These are phyloP conservation scores for Lactuca sativa DNA, from an alignment of 129 eudicot species.

Conservation along the genomic window DNA sequence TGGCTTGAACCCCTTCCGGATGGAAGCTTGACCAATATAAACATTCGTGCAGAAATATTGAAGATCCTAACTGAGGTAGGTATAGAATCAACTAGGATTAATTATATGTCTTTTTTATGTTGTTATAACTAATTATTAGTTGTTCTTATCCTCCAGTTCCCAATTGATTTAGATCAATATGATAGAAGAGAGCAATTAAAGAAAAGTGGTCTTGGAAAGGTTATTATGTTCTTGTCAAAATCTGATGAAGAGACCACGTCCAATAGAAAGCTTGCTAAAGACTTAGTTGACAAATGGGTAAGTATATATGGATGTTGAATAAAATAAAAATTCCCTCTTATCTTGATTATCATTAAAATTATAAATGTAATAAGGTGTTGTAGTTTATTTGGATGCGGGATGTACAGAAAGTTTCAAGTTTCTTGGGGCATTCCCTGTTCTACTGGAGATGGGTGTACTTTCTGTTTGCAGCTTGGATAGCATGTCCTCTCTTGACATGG, in stretches of 20 bases:
- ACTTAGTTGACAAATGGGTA: conserved; percentile 98
- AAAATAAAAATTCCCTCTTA: too few relatives aligned
- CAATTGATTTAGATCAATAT: conserved; percentile 81
- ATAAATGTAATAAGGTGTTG: conserved; percentile 35
- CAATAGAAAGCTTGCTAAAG: conserved; percentile 91
- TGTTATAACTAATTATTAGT: conserved; percentile 5
- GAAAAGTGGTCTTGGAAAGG: conserved; percentile 87
- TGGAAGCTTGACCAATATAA: conserved; percentile 95
- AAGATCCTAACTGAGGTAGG: conserved; percentile 77
- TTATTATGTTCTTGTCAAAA: conserved; percentile 73
- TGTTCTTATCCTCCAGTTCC: conserved; percentile 53
- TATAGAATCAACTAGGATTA: neutral
- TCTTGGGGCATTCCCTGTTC: conserved; percentile 82
- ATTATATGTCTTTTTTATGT: conserved; percentile 20
- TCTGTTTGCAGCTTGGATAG: conserved; percentile 88
- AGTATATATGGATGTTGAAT: neutral
- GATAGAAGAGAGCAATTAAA: conserved; percentile 76
- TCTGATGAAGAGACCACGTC: conserved; percentile 93
- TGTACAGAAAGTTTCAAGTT: conserved; percentile 90
- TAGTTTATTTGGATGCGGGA: conserved; percentile 87
- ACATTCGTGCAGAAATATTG: conserved; percentile 81
- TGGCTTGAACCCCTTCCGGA: conserved; percentile 99
- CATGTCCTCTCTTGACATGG: conserved; percentile 67
- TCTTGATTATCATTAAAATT: too few relatives aligned
- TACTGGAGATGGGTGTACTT: conserved; percentile 77